phyloP scores from a whole-genome alignment of 805 yeast genomes.

The Saccharomyces mikatae region DNA sequence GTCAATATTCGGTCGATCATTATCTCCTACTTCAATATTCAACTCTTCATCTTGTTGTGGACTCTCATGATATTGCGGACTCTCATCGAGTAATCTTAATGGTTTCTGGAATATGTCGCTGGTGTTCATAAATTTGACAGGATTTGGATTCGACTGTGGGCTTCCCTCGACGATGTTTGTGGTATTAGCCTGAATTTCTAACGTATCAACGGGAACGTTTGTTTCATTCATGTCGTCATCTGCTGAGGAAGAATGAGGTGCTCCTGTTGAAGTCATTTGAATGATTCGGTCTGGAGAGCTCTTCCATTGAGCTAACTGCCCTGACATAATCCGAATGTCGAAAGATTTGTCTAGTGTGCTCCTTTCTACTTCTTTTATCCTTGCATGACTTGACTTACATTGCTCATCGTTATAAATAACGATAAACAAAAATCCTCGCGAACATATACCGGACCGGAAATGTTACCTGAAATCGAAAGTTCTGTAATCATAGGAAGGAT shows the following conservation, averaged over 20 bases:
- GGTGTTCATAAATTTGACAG: conserved; percentile 4
- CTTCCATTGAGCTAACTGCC: neutral
- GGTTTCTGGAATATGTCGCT: conserved; percentile 1
- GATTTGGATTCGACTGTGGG: neutral
- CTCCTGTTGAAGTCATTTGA: neutral
- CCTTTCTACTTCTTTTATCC: neutral
- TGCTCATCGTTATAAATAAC: neutral
- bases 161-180: neutral
- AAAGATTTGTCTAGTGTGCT: neutral
- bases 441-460: neutral
- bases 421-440: neutral
- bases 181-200: neutral
- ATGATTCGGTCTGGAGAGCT: neutral
- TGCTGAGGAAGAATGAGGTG: neutral
- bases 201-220: neutral
- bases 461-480: neutral
- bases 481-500: neutral
- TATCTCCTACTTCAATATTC: neutral
- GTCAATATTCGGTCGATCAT: neutral
- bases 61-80: neutral
- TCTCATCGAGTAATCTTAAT: neutral
- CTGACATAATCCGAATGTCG: neutral
- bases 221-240: neutral
- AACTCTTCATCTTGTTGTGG: neutral
- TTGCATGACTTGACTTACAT: neutral